Conservation (phyloP, 768 basidiomycete genomes). For the Paxillus involutus region DNA sequence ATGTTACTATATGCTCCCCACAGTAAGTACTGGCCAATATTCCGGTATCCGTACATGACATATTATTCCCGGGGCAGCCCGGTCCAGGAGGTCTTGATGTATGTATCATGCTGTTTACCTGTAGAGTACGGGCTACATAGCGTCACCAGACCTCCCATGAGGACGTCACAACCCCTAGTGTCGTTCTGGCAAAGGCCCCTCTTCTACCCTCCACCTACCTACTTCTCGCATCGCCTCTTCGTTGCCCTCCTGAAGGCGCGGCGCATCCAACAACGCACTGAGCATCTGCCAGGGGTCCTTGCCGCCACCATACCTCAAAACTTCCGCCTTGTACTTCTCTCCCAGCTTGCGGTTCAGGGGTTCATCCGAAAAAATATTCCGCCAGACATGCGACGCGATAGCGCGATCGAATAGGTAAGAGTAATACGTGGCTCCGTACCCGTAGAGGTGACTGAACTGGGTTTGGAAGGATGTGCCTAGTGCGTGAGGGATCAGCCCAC, state of each 20-base stretch:
- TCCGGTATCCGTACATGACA: too few species aligned
- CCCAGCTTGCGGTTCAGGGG: conserved; percentile 75
- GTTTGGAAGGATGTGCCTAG: conserved; percentile 90
- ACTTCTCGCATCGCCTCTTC: conserved; percentile 86
- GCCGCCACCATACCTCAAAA: conserved; percentile 83
- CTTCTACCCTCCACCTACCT: conserved; percentile 84
- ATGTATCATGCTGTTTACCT: too few species aligned
- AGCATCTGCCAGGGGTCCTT: conserved; percentile 96
- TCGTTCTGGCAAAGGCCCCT: conserved; percentile 60
- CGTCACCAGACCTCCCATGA: too few species aligned
- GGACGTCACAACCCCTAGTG: conserved; percentile 41
- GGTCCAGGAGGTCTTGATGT: too few species aligned
- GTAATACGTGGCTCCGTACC: conserved; percentile 98
- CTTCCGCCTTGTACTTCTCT: conserved; percentile 75
- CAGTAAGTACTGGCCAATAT: too few species aligned
- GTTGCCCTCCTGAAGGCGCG: conserved; percentile 70
- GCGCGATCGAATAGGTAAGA: conserved; percentile 96
- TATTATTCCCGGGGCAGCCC: too few species aligned
- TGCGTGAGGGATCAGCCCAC: conserved; percentile 83
- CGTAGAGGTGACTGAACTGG: conserved; percentile 92
- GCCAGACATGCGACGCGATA: conserved; percentile 92
- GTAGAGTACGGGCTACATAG: too few species aligned
- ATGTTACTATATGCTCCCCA: too few species aligned
- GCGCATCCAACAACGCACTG: conserved; percentile 60
- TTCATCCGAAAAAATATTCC: conserved; percentile 63